Conservation (phyloP, 1,284 basidiomycete genomes). For the Caloboletus inedulis region DNA sequence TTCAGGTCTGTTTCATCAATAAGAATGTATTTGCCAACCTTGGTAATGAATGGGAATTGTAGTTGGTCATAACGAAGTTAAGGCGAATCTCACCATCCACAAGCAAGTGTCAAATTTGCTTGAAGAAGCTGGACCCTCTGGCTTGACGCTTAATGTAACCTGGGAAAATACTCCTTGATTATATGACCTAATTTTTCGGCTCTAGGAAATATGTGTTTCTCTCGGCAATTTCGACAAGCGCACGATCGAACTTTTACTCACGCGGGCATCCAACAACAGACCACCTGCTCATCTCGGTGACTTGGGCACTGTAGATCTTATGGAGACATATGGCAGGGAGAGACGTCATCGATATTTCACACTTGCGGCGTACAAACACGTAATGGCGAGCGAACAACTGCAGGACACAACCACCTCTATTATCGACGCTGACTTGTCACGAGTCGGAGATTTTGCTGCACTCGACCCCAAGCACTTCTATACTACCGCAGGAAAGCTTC, state of each 20-base stretch:
- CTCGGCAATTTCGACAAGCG: slow-evolving; percentile 73
- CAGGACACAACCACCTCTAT: slow-evolving; percentile 46
- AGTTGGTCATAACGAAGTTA: slow-evolving; percentile 40
- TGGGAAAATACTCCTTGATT: slow-evolving; percentile 3
- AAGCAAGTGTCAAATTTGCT: slow-evolving; percentile 72
- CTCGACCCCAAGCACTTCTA: slow-evolving; percentile 52
- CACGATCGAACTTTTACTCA: slow-evolving; percentile 73
- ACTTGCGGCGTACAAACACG: slow-evolving; percentile 51
- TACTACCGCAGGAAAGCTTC: slow-evolving; percentile 39
- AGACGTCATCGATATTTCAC: slow-evolving; percentile 79
- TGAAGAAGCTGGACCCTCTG: slow-evolving; percentile 58
- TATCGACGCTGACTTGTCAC: slow-evolving; percentile 44
- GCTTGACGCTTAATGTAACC: slow-evolving; percentile 68
- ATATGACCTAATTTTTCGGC: slow-evolving; percentile 13
- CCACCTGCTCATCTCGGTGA: slow-evolving; percentile 71
- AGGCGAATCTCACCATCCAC: slow-evolving; percentile 63
- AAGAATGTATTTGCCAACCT: not conserved
- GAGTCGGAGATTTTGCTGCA: slow-evolving; percentile 52
- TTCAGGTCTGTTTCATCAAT: slow-evolving; percentile 12
- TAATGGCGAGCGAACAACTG: slow-evolving; percentile 58
- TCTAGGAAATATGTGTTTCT: slow-evolving; percentile 62
- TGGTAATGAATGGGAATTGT: not conserved
- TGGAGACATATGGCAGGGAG: slow-evolving; percentile 77
- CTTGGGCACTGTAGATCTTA: slow-evolving; percentile 59
- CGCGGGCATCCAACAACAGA: slow-evolving; percentile 57